Base-by-base conservation (phyloP, 202 grass and related monocot species). In the Tripidium arundinaceum region DNA sequence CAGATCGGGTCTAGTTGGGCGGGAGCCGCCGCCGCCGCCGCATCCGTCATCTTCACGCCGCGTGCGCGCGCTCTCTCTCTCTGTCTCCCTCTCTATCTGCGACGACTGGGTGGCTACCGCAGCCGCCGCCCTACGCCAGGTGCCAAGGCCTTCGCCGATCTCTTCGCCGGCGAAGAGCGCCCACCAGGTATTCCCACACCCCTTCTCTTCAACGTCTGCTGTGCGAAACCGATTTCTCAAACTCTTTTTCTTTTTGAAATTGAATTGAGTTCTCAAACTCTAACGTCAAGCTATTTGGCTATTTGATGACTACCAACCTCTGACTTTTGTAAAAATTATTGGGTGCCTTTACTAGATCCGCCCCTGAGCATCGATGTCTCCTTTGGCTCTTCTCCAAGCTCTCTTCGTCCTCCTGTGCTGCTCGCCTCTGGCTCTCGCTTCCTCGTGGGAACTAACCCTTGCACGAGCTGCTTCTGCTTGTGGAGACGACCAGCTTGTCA, bases 391-490 rank as follows among this genome's bases (percentile, higher is more conserved):
- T 84, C 65, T 80, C 15, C 80, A 31, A 45, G 39, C 69, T 85
- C 74, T 45, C 63, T 1, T 39, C 33, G 47, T 75, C 33, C 42
- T 68, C 77, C 34, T 69, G 16, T 59, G 15, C 65, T 67, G 65
- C 77, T 80, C 34, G 14, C 47, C 33, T 31, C 15, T 39, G 24
- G 34, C 49, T 69, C 34, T 29, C 2, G 47, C 65, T 58, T 80
- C 74, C 26, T 33, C 29, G 39, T 72, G 78, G 7, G 41, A 68
- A 83, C 65, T 57, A 46, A 59, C 9, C 36, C 77, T 91, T 46
- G 55, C 79, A n/a, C 64, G 61, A 83, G 86, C 77, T 74, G 87
- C 80, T 62, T 96, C 77, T 74, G 87, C 80, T 62, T 96, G 97
- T 64, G 97, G 92, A 59, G 47, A 37, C 4, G 92, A 93, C 37